Conservation (phyloP, 192 early-diverging fungal genomes). For the Endogone sp. region DNA sequence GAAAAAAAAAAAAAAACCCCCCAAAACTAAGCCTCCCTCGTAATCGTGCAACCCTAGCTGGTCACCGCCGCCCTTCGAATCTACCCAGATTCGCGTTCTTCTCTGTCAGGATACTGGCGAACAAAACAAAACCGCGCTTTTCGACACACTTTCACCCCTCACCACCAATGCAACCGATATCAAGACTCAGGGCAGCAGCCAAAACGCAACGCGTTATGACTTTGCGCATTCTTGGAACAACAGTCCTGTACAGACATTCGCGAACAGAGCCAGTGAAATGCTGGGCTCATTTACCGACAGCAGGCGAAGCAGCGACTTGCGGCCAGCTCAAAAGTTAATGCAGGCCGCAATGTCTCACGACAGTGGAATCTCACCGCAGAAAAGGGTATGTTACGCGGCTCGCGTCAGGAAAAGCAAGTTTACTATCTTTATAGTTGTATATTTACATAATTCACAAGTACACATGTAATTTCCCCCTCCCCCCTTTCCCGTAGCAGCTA, state of each 20-base stretch:
- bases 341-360: neutral
- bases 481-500: neutral
- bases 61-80: constrained; percentile 29
- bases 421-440: too few relatives aligned
- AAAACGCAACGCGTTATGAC: constrained; percentile 15
- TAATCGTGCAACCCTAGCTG: too few relatives aligned
- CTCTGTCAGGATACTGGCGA: constrained; percentile 37
- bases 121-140: constrained; percentile 33
- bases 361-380: neutral
- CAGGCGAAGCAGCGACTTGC: constrained; percentile 17
- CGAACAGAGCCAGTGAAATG: constrained; percentile 13
- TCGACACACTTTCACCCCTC: constrained; percentile 24
- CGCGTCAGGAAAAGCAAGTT: too few relatives aligned
- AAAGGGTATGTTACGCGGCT: neutral
- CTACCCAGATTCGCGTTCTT: constrained; percentile 41
- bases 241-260: constrained; percentile 22
- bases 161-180: constrained; percentile 26
- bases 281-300: constrained; percentile 14
- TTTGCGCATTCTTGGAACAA: constrained; percentile 33
- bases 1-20: too few relatives aligned
- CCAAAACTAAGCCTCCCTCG: too few relatives aligned
- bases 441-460: too few relatives aligned
- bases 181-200: constrained; percentile 26
- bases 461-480: too few relatives aligned
- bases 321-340: neutral